Conservation (phyloP, 306 rosid genomes). For the Trifolium fragiferum region DNA sequence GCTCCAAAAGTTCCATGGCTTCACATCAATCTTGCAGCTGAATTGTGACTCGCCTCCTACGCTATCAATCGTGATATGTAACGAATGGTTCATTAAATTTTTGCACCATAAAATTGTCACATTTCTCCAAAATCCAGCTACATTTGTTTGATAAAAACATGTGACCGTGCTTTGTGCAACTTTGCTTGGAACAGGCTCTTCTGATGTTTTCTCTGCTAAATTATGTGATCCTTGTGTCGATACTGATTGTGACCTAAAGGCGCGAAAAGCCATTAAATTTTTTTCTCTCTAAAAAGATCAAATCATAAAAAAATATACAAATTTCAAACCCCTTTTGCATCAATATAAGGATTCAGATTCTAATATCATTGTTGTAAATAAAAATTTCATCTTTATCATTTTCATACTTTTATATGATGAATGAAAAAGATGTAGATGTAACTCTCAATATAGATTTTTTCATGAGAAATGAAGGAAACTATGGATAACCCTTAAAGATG, state of each 20-base stretch:
- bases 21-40: conserved; percentile 79
- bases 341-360: conserved; percentile 12
- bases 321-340: conserved; percentile 35
- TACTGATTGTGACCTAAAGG: conserved; percentile 59
- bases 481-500: conserved; percentile 32
- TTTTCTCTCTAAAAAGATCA: neutral
- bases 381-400: conserved; percentile 20
- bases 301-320: neutral
- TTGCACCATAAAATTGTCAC: conserved; percentile 75
- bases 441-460: neutral
- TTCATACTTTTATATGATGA: conserved; percentile 21
- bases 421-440: neutral
- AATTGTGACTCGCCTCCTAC: conserved; percentile 60
- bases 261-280: conserved; percentile 60
- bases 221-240: conserved; percentile 48
- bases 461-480: conserved; percentile 26
- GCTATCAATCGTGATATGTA: conserved; percentile 65
- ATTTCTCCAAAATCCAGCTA: conserved; percentile 77
- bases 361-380: neutral
- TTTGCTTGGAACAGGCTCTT: conserved; percentile 70
- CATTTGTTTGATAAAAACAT: conserved; percentile 67
- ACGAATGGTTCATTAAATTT: conserved; percentile 79
- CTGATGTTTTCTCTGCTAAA: conserved; percentile 66
- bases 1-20: conserved; percentile 97
- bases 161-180: conserved; percentile 93